A percentile compares a stretch with the other conserved stretches of the same genome.
These are phyloP conservation scores for Penicillium paradoxum DNA, from an alignment of 495 filamentous ascomycete species.

Conservation along the genomic window DNA sequence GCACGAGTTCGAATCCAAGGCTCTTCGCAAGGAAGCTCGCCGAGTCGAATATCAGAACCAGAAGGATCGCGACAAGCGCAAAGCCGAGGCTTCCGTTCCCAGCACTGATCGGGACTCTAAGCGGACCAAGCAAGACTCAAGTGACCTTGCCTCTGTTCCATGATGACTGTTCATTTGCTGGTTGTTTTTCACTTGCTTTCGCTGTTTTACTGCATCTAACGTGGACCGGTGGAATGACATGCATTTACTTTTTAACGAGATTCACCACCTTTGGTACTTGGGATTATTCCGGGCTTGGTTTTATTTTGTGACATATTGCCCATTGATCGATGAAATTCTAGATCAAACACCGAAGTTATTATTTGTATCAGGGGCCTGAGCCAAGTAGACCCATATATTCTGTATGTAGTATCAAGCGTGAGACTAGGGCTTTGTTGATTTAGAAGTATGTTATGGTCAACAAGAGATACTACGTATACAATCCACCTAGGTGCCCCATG, in stretches of 20 bases:
- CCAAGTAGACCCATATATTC: not conserved
- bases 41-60: slow-evolving; percentile 53
- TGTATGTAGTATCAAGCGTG: not conserved
- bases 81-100: slow-evolving; percentile 25
- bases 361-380: not conserved
- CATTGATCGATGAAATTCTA: slow-evolving; percentile 4
- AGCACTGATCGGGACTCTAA: slow-evolving; percentile 40
- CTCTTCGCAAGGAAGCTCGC: slow-evolving; percentile 75
- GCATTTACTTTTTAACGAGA: slow-evolving; percentile 18
- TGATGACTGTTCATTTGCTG: not conserved
- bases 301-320: slow-evolving; percentile 22
- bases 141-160: slow-evolving; percentile 1
- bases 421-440: not conserved
- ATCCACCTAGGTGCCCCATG: slow-evolving; percentile 3
- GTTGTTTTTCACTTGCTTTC: not conserved
- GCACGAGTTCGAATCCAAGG: slow-evolving; percentile 99
- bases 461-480: not conserved
- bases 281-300: slow-evolving; percentile 13
- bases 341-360: not conserved
- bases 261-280: not conserved
- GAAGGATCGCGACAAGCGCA: slow-evolving; percentile 50
- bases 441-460: not conserved
- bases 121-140: slow-evolving; percentile 25
- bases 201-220: slow-evolving; percentile 11
- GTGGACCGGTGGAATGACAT: slow-evolving; percentile 13